A percentile compares a stretch with the other conserved stretches of the same genome.
These are phyloP conservation scores for Penicillium lagena DNA, from an alignment of 495 filamentous ascomycete genomes.

Conservation along the genomic window DNA sequence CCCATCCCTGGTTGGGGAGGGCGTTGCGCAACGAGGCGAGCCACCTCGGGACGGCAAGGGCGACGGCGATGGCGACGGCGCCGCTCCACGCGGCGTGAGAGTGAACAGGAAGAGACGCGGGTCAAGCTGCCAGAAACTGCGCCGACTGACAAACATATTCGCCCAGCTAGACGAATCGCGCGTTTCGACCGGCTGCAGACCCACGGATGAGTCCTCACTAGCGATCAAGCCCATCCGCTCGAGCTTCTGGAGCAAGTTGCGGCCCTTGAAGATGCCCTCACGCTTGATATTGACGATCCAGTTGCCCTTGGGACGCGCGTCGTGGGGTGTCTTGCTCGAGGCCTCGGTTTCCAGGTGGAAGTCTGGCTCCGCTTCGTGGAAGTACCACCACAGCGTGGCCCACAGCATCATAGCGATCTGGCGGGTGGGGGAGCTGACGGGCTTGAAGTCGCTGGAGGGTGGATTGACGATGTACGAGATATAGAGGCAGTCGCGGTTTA, in stretches of 20 bases:
- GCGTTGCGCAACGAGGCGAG: too few species aligned
- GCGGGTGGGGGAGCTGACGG: constrained; percentile 68
- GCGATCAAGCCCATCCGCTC: constrained; percentile 87
- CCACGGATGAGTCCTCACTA: constrained; percentile 69
- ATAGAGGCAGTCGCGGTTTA: constrained; percentile 74
- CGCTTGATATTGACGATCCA: constrained; percentile 82
- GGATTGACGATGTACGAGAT: constrained; percentile 87
- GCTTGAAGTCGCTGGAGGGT: constrained; percentile 70
- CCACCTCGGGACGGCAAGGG: constrained; percentile 45
- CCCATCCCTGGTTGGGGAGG: constrained; percentile 52
- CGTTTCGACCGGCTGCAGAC: constrained; percentile 52
- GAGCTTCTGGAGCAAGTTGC: constrained; percentile 78
- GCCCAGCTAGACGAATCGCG: constrained; percentile 59
- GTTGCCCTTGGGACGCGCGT: constrained; percentile 72
- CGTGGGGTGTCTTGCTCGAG: constrained; percentile 55
- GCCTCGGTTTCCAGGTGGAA: constrained; percentile 52
- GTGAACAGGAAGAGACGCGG: constrained; percentile 83
- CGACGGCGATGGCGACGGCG: constrained; percentile 45
- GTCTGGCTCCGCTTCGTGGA: constrained; percentile 56
- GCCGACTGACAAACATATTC: constrained; percentile 73
- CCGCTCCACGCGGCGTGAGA: constrained; percentile 50
- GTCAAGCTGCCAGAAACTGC: constrained; percentile 89
- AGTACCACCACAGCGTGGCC: constrained; percentile 95
- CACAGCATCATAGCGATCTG: constrained; percentile 96
- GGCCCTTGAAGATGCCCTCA: constrained; percentile 78